Conservation (phyloP, 2,329 filamentous ascomycete genomes). For the Pleurostoma richardsiae region DNA sequence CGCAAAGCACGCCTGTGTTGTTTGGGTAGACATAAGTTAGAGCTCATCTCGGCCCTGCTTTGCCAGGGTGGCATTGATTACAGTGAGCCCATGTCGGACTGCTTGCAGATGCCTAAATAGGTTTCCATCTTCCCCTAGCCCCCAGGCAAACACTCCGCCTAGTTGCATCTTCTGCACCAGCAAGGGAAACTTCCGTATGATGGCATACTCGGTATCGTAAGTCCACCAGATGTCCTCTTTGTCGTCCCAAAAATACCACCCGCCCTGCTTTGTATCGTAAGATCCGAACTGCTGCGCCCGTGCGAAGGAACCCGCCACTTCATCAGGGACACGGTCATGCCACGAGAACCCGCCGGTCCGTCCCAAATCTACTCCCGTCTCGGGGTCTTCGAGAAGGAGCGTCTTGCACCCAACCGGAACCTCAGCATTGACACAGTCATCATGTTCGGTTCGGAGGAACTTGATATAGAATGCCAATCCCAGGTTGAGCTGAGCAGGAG, state of each 20-base stretch:
- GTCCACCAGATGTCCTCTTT: constrained; percentile 63
- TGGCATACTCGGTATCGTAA: constrained; percentile 60
- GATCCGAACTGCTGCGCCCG: constrained; percentile 45
- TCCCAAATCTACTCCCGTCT: constrained; percentile 54
- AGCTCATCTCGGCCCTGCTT: background rate
- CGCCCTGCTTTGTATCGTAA: constrained; percentile 55
- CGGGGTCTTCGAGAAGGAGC: constrained; percentile 51
- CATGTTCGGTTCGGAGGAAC: constrained; percentile 53
- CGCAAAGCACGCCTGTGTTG: too few relatives aligned
- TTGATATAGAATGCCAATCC: constrained; percentile 68
- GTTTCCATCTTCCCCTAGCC: constrained; percentile 61
- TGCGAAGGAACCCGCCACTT: constrained; percentile 52
- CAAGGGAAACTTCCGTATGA: constrained; percentile 55
- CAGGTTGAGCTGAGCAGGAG: constrained; percentile 53
- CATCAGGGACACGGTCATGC: constrained; percentile 46
- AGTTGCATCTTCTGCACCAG: constrained; percentile 52
- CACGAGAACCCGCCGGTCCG: constrained; percentile 51
- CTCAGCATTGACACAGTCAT: constrained; percentile 34
- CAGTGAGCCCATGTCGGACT: background rate
- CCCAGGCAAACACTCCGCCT: constrained; percentile 73
- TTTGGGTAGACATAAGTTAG: background rate
- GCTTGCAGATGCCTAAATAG: constrained; percentile 30
- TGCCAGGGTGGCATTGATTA: background rate
- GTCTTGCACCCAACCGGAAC: constrained; percentile 54
- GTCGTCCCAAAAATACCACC: constrained; percentile 64